Base-by-base conservation (phyloP, 2,329 filamentous ascomycete genomes). In the Aspergillus unguis region DNA sequence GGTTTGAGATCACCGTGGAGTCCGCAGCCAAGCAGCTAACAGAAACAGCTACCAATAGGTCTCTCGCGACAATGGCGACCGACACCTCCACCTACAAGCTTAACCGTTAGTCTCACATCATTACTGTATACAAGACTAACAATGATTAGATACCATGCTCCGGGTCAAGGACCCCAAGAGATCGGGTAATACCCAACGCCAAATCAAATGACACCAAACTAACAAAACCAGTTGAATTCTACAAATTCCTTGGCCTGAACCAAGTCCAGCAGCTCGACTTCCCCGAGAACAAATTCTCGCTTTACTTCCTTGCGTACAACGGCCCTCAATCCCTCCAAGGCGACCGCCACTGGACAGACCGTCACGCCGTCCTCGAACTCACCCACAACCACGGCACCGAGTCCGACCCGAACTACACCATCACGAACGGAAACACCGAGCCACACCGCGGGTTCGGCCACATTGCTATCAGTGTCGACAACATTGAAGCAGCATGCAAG, bases 301-400 rank as follows among this genome's bases (percentile, higher is more conserved):
- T 96, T 28, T 97, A 97, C 79, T 97, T 97, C 76, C 80, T 99
- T 55, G 91, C 86, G 54, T 97, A 95, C 75, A 87, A 96, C 69
- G 82, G 84, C 31, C 83, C 90, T 7, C 78, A 82, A 35, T 87
- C 92, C 10, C 76, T 83, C n/a, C 94, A 88, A 7, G 78, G 82
- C 52, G 87, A 86, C 64, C 85, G 85, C 58, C 83, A 86, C 66
- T 92, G 86, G 77, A 83, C 81, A 5, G 90, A 96, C 72, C 87
- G 94, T 50, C 87, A 95, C 72, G 94, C 90, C 43, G 81, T 97
- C 37, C 84, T 99, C 59, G 94, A 99, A 74, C 81, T 99, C 58
- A 86, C 83, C 6, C 84, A 87, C 74, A 86, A 87, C 71, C 91
- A 96, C 73, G 94, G 94, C 66, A 96, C 92, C 23, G 94, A 97